These are phyloP conservation scores for Fistulinella prunicolor DNA, from an alignment of 768 basidiomycete species.

Conservation along the genomic window DNA sequence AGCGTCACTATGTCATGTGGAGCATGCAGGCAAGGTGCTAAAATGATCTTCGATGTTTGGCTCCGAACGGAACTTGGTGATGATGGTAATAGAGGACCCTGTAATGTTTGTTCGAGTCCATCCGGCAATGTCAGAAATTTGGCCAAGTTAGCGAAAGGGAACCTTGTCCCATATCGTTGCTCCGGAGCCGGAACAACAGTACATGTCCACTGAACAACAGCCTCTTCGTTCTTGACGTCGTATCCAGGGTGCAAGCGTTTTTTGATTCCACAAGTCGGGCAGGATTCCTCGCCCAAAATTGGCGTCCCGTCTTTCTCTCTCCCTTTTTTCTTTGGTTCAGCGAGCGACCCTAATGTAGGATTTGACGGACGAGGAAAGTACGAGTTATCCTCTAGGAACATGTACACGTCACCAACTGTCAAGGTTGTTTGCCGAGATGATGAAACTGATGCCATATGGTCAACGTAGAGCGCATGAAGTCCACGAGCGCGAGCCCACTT, in stretches of 20 bases:
- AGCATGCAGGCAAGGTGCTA: conserved; percentile 14
- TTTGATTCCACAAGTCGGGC: conserved; percentile 29
- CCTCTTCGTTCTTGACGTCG: conserved; percentile 21
- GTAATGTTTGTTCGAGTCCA: conserved; percentile 18
- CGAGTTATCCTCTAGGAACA: conserved; percentile 42
- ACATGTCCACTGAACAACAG: conserved; percentile 20
- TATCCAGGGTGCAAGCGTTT: conserved; percentile 26
- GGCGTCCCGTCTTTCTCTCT: conserved; percentile 25
- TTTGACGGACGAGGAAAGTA: conserved; percentile 35
- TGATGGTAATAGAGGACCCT: conserved; percentile 1
- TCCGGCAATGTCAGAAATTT: conserved; percentile 12
- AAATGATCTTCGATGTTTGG: conserved; percentile 2
- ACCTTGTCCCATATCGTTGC: conserved; percentile 14
- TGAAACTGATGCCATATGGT: conserved; percentile 21
- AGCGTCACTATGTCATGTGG: conserved; percentile 22
- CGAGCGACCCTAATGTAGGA: conserved; percentile 3
- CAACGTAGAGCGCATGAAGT: conserved; percentile 37
- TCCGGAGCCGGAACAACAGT: conserved; percentile 21
- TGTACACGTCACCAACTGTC: conserved; percentile 42
- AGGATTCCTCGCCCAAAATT: conserved; percentile 21
- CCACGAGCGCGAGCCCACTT: conserved; percentile 48
- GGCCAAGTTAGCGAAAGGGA: conserved; percentile 20
- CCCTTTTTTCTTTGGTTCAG: conserved; percentile 25
- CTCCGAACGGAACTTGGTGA: conserved; percentile 1
- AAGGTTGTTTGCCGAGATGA: conserved; percentile 24